Percentiles rank a stretch among this genome's conserved stretches.
Conservation (phyloP, 768 basidiomycete genomes). For the Austroboletus eburneus region DNA sequence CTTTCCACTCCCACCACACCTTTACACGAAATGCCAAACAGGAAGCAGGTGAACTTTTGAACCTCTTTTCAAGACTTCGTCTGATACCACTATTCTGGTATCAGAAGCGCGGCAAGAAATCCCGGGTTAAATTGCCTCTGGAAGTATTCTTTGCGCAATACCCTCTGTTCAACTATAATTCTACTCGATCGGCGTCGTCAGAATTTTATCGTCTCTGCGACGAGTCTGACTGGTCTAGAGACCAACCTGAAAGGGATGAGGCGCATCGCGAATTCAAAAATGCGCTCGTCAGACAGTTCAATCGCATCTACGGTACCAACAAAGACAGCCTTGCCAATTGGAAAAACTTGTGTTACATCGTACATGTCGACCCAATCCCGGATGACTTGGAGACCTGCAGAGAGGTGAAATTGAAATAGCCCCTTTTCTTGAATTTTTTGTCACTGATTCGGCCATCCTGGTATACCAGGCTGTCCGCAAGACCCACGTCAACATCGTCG, state of each 20-base stretch:
- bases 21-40: too few relatives aligned
- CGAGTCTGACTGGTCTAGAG: conserved; percentile 1
- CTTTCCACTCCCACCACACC: too few relatives aligned
- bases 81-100: background rate
- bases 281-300: conserved; percentile 11
- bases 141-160: background rate
- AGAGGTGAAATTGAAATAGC: conserved; percentile 6
- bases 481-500: conserved; percentile 13
- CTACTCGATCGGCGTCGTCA: conserved; percentile 3
- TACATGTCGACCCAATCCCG: conserved; percentile 6
- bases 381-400: conserved; percentile 3
- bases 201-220: conserved; percentile 14
- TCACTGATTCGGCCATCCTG: too few relatives aligned
- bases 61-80: background rate
- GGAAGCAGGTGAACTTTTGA: too few relatives aligned
- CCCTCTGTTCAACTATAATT: background rate
- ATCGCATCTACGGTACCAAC: conserved; percentile 11
- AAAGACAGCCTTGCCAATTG: background rate
- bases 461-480: conserved; percentile 1
- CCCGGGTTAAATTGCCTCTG: background rate
- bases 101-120: background rate
- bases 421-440: too few relatives aligned
- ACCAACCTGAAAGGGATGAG: background rate
- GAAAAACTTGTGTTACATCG: conserved; percentile 8
- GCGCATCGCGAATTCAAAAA: conserved; percentile 11